Conservation (phyloP, 2,329 filamentous ascomycete genomes). For the Pseudovirgaria hyperparasitica region DNA sequence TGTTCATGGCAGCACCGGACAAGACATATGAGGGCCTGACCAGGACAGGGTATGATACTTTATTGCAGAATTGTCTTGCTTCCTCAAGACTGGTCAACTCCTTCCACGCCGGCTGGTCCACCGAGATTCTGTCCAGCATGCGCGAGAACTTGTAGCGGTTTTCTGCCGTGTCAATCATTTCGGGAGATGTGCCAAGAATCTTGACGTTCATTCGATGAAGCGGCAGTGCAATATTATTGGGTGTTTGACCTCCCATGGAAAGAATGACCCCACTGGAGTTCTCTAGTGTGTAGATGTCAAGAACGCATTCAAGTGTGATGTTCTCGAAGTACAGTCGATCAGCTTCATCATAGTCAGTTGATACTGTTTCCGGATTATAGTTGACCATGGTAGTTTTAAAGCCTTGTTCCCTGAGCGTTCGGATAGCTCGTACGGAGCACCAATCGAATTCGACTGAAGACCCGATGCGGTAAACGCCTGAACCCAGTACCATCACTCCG, state of each 20-base stretch:
- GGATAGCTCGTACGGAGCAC: constrained; percentile 91
- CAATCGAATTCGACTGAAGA: constrained; percentile 98
- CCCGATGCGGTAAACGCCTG: constrained; percentile 92
- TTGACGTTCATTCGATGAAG: constrained; percentile 82
- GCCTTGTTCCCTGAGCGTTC: constrained; percentile 70
- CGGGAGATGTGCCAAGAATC: constrained; percentile 86
- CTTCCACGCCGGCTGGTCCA: constrained; percentile 97
- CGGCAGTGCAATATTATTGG: constrained; percentile 92
- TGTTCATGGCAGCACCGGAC: constrained; percentile 98
- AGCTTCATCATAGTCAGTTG: constrained; percentile 87
- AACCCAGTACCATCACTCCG: constrained; percentile 91
- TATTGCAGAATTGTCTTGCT: constrained; percentile 73
- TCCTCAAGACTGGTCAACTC: constrained; percentile 92
- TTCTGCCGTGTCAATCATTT: constrained; percentile 97
- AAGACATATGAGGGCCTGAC: constrained; percentile 94
- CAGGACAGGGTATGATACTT: constrained; percentile 83
- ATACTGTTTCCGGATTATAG: constrained; percentile 81
- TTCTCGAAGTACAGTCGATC: constrained; percentile 95
- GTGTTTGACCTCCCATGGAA: constrained; percentile 93
- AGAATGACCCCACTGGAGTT: constrained; percentile 73
- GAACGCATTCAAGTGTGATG: constrained; percentile 76
- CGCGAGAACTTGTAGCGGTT: constrained; percentile 98
- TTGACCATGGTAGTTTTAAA: constrained; percentile 97
- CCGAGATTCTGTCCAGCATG: constrained; percentile 87
- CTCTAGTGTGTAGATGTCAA: constrained; percentile 90